phyloP scores from a whole-genome alignment of 768 basidiomycete genomes.

The Neoboletus subvelutipes region DNA sequence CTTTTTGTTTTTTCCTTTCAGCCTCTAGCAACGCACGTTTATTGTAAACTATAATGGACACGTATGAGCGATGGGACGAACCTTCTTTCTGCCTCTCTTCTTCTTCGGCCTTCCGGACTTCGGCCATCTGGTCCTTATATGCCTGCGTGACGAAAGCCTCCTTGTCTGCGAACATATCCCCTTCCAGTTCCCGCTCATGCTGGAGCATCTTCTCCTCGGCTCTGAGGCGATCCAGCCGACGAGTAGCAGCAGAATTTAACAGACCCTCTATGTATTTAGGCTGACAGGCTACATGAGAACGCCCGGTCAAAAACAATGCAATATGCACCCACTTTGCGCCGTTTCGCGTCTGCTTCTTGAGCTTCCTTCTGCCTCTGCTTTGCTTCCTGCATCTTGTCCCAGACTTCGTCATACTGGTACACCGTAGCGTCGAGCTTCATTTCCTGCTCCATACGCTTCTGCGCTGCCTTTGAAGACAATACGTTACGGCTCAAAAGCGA shows the following conservation, averaged over 20 bases:
- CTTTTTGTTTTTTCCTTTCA: slow-evolving; percentile 59
- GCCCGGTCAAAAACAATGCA: not conserved
- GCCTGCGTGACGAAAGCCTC: slow-evolving; percentile 97
- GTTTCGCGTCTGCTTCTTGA: slow-evolving; percentile 73
- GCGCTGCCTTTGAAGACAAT: slow-evolving; percentile 59
- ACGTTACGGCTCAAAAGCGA: slow-evolving; percentile 57
- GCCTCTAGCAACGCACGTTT: slow-evolving; percentile 38
- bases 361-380: slow-evolving; percentile 70
- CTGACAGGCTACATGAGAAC: slow-evolving; percentile 38
- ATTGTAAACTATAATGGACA: not conserved
- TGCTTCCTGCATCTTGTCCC: slow-evolving; percentile 91
- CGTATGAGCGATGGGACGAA: slow-evolving; percentile 34
- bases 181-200: slow-evolving; percentile 87
- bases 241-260: slow-evolving; percentile 77
- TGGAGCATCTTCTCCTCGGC: slow-evolving; percentile 99
- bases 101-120: slow-evolving; percentile 86
- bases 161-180: slow-evolving; percentile 91
- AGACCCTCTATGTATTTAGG: slow-evolving; percentile 92
- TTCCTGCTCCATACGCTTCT: slow-evolving; percentile 77
- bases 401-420: slow-evolving; percentile 95
- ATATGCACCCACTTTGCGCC: slow-evolving; percentile 63
- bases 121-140: slow-evolving; percentile 95
- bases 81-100: slow-evolving; percentile 91
- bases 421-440: slow-evolving; percentile 76
- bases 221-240: slow-evolving; percentile 82